Percentiles rank a stretch among this genome's conserved stretches.
phyloP scores from a whole-genome alignment of 768 basidiomycete genomes.

The Pholiota conissans region DNA sequence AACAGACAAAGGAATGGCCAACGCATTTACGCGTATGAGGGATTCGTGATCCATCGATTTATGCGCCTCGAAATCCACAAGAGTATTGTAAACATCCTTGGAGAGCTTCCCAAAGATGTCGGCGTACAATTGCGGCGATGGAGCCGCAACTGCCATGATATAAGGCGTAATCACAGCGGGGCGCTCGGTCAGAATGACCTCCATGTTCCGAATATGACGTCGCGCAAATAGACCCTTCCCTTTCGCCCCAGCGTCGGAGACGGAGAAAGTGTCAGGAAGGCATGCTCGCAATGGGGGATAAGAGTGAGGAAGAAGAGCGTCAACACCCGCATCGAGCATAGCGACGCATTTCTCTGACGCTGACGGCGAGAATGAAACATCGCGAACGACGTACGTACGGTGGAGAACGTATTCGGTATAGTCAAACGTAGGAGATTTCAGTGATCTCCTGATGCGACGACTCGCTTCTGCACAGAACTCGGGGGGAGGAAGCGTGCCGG shows the following conservation, averaged over 20 bases:
- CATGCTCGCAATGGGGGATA: background rate
- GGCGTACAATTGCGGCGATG: conserved; percentile 24
- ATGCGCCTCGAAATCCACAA: conserved; percentile 18
- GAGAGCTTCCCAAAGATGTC: conserved; percentile 27
- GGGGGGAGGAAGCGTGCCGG: background rate
- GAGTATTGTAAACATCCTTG: conserved; percentile 9
- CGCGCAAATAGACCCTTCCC: conserved; percentile 29
- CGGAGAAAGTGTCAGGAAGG: conserved; percentile 4
- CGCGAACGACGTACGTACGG: background rate
- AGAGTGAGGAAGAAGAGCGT: conserved; percentile 22
- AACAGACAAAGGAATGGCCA: conserved; percentile 30
- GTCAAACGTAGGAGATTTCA: background rate
- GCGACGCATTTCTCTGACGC: conserved; percentile 18
- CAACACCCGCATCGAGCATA: conserved; percentile 31
- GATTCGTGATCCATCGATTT: conserved; percentile 18
- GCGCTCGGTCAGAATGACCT: conserved; percentile 29
- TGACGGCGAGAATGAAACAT: background rate
- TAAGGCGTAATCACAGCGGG: conserved; percentile 34
- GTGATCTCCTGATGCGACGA: background rate
- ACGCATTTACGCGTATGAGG: conserved; percentile 31
- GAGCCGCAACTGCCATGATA: conserved; percentile 23
- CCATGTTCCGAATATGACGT: conserved; percentile 19
- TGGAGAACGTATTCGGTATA: background rate
- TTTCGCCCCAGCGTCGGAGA: conserved; percentile 13
- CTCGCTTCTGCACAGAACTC: background rate